These are phyloP conservation scores for Eragrostis curvula DNA, from an alignment of 176 grass and related monocot species.

Conservation along the genomic window DNA sequence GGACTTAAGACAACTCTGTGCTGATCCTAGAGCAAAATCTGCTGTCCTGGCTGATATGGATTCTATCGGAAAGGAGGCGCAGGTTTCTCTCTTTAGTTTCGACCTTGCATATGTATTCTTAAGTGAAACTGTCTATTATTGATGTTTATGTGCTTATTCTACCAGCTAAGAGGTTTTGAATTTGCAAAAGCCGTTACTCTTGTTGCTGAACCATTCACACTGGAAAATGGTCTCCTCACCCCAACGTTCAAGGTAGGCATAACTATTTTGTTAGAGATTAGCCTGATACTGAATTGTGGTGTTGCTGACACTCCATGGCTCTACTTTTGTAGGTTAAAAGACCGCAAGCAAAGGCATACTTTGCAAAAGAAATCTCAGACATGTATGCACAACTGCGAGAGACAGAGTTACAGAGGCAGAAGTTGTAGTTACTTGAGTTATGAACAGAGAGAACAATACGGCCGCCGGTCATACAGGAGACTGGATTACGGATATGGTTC, in stretches of 20 bases:
- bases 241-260: conserved; percentile 88
- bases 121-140: not conserved
- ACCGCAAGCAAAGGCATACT: too few species aligned
- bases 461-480: not conserved
- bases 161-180: conserved; percentile 94
- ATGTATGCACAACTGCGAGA: too few species aligned
- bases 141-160: not conserved
- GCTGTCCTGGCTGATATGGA: conserved; percentile 91
- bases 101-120: not conserved
- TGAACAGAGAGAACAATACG: conserved; percentile 29
- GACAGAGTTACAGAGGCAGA: too few species aligned
- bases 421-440: too few species aligned
- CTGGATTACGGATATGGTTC: not conserved
- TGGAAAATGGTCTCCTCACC: conserved; percentile 92
- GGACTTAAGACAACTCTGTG: conserved; percentile 64
- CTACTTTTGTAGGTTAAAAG: not conserved
- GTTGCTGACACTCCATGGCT: not conserved
- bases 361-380: too few species aligned
- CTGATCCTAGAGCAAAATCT: conserved; percentile 63
- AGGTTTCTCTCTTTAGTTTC: conserved; percentile 48
- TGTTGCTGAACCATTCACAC: conserved; percentile 80
- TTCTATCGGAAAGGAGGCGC: conserved; percentile 77
- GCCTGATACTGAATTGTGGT: not conserved
- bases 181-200: conserved; percentile 78
- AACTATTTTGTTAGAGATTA: conserved; percentile 12